These are phyloP conservation scores for Cyclocybe aegerita DNA, from an alignment of 768 basidiomycete genomes.

Conservation along the genomic window DNA sequence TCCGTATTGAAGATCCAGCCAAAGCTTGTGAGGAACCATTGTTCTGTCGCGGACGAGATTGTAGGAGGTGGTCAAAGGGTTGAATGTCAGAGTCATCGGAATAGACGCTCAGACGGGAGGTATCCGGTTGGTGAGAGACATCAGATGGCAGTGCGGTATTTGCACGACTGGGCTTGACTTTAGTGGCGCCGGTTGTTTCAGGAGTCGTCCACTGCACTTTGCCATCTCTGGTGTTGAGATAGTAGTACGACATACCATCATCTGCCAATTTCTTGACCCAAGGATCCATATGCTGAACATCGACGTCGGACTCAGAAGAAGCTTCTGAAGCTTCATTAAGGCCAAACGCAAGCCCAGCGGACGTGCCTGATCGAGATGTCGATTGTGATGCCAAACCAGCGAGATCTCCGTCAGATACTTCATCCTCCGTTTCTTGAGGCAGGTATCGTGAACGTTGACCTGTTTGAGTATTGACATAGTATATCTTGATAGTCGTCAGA, in stretches of 20 bases:
- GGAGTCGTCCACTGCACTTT: slow-evolving; percentile 70
- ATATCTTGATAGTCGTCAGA: slow-evolving; percentile 60
- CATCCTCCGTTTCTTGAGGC: slow-evolving; percentile 72
- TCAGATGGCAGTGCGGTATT: slow-evolving; percentile 20
- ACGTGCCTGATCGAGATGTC: slow-evolving; percentile 54
- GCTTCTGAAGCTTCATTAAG: slow-evolving; percentile 34
- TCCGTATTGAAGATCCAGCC: slow-evolving; percentile 9
- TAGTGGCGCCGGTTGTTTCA: slow-evolving; percentile 29
- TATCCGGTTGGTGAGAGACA: slow-evolving; percentile 29
- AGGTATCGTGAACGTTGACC: slow-evolving; percentile 82
- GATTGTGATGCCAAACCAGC: slow-evolving; percentile 58
- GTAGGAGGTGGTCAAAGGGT: slow-evolving; percentile 37
- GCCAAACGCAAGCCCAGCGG: slow-evolving; percentile 49
- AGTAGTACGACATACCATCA: slow-evolving; percentile 81
- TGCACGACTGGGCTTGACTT: slow-evolving; percentile 19
- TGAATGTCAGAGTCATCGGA: slow-evolving; percentile 81
- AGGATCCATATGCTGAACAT: slow-evolving; percentile 66
- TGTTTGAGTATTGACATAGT: slow-evolving; percentile 90
- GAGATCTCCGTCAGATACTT: slow-evolving; percentile 61
- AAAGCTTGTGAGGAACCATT: slow-evolving; percentile 23
- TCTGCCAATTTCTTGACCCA: slow-evolving; percentile 82
- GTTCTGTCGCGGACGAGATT: slow-evolving; percentile 23
- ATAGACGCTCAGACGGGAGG: slow-evolving; percentile 59
- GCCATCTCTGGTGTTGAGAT: slow-evolving; percentile 70
- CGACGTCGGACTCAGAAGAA: slow-evolving; percentile 35